Percentiles rank a stretch among this genome's conserved stretches.
Conservation (phyloP, 148 eudicot genomes). For the Pharnaceum exiguum region DNA sequence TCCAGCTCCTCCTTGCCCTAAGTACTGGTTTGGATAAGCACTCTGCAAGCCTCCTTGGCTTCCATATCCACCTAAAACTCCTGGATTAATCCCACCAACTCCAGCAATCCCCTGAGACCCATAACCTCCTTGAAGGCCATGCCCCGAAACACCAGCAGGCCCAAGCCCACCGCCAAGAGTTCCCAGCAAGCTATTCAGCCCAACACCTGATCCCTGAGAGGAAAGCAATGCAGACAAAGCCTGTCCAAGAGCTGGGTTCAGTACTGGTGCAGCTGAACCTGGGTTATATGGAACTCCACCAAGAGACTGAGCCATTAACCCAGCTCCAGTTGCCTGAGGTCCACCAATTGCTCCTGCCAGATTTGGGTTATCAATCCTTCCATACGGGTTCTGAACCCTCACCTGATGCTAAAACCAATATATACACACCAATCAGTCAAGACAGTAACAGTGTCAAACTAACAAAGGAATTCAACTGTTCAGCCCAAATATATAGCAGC, state of each 20-base stretch:
- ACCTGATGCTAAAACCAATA: no score
- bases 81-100: slow-evolving; percentile 13
- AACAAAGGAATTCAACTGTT: no score
- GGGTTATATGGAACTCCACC: slow-evolving; percentile 38
- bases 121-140: slow-evolving; percentile 47
- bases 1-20: slow-evolving; percentile 65
- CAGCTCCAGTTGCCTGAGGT: slow-evolving; percentile 24
- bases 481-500: no score
- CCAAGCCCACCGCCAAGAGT: slow-evolving; percentile 59
- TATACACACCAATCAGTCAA: no score
- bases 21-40: slow-evolving; percentile 52
- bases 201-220: slow-evolving; percentile 72
- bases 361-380: slow-evolving; percentile 50
- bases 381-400: slow-evolving; percentile 34
- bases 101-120: slow-evolving; percentile 19
- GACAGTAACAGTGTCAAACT: no score
- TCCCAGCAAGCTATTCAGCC: slow-evolving; percentile 61
- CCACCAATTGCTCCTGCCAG: slow-evolving; percentile 43
- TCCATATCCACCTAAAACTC: slow-evolving; percentile 51
- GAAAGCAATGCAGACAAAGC: slow-evolving; percentile 78
- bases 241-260: slow-evolving; percentile 77
- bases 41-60: slow-evolving; percentile 43
- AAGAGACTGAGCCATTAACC: slow-evolving; percentile 55
- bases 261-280: slow-evolving; percentile 31
- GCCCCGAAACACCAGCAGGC: slow-evolving; percentile 28